These are phyloP conservation scores for Populus pruinosa DNA, from an alignment of 345 rosid genomes.

Conservation along the genomic window DNA sequence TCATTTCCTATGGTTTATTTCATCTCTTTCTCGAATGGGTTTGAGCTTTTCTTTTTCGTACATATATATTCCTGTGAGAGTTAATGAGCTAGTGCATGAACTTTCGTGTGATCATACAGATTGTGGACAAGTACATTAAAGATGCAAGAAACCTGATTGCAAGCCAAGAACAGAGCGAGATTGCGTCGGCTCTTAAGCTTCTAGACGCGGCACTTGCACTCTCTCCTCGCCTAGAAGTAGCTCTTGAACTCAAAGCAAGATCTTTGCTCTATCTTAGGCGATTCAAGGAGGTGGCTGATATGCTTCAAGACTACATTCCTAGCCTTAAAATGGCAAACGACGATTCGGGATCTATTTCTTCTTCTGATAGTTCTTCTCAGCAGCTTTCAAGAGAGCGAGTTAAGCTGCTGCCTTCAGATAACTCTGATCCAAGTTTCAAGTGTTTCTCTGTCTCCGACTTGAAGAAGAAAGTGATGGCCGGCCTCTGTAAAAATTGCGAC, in stretches of 20 bases:
- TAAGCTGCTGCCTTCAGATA: conserved; percentile 43
- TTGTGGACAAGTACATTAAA: conserved; percentile 67
- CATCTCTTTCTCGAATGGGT: not conserved
- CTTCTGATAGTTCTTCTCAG: conserved; percentile 51
- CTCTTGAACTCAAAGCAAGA: conserved; percentile 80
- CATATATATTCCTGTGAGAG: not conserved
- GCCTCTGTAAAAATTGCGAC: conserved; percentile 67
- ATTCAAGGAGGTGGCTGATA: conserved; percentile 67
- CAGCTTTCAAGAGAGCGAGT: conserved; percentile 46
- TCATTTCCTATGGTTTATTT: not conserved
- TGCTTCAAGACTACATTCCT: conserved; percentile 88
- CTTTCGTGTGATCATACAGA: conserved; percentile 26
- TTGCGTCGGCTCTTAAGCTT: conserved; percentile 61
- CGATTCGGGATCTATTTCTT: conserved; percentile 50
- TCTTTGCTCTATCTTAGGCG: conserved; percentile 61
- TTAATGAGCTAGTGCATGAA: not conserved
- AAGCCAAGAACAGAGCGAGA: conserved; percentile 52
- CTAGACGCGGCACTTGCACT: conserved; percentile 73
- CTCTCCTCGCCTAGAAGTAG: conserved; percentile 70
- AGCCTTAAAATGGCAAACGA: conserved; percentile 58
- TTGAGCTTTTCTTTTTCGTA: not conserved
- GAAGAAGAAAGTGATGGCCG: conserved; percentile 87
- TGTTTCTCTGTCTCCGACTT: conserved; percentile 76
- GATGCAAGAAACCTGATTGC: conserved; percentile 74
- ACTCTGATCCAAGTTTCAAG: conserved; percentile 57